Base-by-base conservation (phyloP, 352 stramenopile species). In the Globisporangium nagaii region DNA sequence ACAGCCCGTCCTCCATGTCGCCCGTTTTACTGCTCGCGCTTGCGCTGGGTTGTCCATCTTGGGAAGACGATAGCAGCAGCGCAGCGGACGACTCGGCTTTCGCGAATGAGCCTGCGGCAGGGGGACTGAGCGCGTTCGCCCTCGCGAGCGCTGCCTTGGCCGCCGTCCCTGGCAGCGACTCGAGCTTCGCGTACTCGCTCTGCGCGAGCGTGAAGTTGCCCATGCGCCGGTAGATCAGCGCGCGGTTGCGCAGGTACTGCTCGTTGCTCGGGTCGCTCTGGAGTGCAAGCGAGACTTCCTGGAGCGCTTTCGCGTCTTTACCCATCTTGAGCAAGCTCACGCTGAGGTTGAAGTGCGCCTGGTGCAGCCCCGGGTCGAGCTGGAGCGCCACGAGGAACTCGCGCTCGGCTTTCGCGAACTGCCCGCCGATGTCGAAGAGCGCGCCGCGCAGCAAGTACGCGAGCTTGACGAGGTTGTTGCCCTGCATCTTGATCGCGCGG, bases 311-410 rank as follows among this genome's bases (percentile, higher is more conserved):
- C 2, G 54, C 36, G 37, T 83, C 74, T 31, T 76, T 75, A 35
- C 71, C 74, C 32, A 75, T 60, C 44, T 85, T 82, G 8, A 85
- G 60, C 32, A 57, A 43, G 17, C 66, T 66, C 15, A 85, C 74
- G 51, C 74, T 83, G 17, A 80, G 63, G 24, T 85, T 83, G 50
- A 86, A 90, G 43, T 79, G 58, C 27, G 79, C 77, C 55, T 90
- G 66, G 49, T 90, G 79, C 44, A 88, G 65, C 15, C 42, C 41
- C 31, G 75, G 57, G 51, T 90, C 75, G 12, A 86, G 53, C 25
- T 61, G 41, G 15, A 87, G 27, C 25, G 60, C 69, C 0, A 59
- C 54, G 2, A 73, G 57, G 45, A 90, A 88, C 34, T 79, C 66
- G 9, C 48, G 48, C 58, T 88, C 75, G 22, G 77, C 80, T 13